Evolutionary conservation across 163 green algal genomes (phyloP).

Genomic region (Scenedesmus sp.): DNA sequence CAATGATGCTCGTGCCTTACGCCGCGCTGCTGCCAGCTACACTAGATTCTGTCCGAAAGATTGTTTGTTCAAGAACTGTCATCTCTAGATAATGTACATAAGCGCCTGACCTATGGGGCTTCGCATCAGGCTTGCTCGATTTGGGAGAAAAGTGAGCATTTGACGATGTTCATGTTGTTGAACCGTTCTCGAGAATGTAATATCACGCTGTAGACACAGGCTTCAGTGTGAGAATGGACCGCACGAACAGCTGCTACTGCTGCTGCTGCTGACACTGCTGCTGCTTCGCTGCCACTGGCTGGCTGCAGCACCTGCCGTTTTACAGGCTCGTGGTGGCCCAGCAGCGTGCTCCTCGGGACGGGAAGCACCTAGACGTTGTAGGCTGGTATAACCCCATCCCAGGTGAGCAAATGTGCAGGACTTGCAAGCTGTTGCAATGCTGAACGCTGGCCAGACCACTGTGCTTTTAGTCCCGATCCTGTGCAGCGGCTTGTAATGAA

Average conservation of each 20-base stretch:
- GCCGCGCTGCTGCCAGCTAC: not conserved
- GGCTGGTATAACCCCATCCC: constrained; percentile 86
- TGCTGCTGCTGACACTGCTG: not conserved
- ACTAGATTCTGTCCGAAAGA: not conserved
- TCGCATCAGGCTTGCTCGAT: constrained; percentile 87
- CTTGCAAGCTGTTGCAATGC: not conserved
- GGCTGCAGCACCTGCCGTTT: constrained; percentile 82
- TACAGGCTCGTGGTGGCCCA: constrained; percentile 92
- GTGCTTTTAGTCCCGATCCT: not conserved
- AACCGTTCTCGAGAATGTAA: not conserved
- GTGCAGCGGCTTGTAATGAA: too few relatives aligned
- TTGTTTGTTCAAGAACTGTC: not conserved
- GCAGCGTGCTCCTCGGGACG: constrained; percentile 76
- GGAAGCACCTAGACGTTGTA: constrained; percentile 86
- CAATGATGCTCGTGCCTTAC: not conserved
- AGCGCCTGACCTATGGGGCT: constrained; percentile 73
- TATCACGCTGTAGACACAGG: too few relatives aligned
- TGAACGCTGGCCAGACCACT: not conserved
- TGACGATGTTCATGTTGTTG: not conserved
- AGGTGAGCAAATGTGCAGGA: constrained; percentile 20
- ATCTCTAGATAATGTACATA: not conserved
- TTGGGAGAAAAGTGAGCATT: constrained; percentile 69
- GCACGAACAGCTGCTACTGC: not conserved
- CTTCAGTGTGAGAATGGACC: too few relatives aligned
- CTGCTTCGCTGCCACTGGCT: not conserved